These are phyloP conservation scores for Parmales sp. DNA, from an alignment of 108 stramenopile species.

Conservation along the genomic window DNA sequence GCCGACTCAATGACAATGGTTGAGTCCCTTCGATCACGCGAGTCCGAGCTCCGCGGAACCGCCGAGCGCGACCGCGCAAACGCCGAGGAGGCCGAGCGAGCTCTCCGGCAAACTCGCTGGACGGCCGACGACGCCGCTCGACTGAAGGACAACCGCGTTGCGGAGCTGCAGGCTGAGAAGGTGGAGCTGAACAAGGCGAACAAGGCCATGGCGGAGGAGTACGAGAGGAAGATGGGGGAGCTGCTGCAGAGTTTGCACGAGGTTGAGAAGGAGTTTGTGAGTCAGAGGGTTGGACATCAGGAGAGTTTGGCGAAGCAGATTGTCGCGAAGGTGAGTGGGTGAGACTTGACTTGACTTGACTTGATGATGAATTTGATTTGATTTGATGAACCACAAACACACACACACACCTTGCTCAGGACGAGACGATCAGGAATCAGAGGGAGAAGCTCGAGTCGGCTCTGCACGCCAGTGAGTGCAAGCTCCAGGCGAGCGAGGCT, in stretches of 20 bases:
- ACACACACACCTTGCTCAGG: background rate
- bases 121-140: background rate
- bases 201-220: conserved; percentile 1
- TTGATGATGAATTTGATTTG: no score
- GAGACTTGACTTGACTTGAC: background rate
- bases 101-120: conserved; percentile 5
- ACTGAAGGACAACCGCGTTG: background rate
- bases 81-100: conserved; percentile 6
- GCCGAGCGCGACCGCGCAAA: conserved; percentile 1
- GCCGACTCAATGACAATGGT: background rate
- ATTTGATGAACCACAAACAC: no score
- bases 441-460: conserved; percentile 8
- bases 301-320: background rate
- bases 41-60: background rate
- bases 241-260: background rate
- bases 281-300: background rate
- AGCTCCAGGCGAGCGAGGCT: background rate
- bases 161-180: background rate
- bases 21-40: background rate
- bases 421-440: background rate
- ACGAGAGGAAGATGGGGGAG: conserved; percentile 4
- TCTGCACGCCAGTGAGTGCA: background rate
- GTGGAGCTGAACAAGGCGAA: background rate
- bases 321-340: no score
- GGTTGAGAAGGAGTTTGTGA: conserved; percentile 10